Percentiles rank a stretch among this genome's conserved stretches.
Evolutionary conservation across 75 land plant species (phyloP).

Genomic region (Selaginella moellendorffii): DNA sequence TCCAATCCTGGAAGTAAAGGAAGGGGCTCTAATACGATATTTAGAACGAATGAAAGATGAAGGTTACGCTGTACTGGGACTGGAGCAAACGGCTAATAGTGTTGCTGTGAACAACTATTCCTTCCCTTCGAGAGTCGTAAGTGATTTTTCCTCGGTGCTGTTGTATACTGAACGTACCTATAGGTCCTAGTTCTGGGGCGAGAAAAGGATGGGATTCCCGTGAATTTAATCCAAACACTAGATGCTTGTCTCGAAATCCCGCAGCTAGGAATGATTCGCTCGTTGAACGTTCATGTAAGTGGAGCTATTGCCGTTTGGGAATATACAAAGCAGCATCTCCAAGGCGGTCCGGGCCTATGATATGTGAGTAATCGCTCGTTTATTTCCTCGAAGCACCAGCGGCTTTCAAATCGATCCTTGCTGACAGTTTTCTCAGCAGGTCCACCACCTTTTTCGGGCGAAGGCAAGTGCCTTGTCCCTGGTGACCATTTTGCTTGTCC

Average conservation of each 20-base stretch:
- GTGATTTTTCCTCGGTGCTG: background rate
- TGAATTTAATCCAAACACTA: conserved; percentile 60
- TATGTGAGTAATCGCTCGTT: too few relatives aligned
- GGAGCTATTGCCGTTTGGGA: conserved; percentile 96
- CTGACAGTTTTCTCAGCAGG: too few relatives aligned
- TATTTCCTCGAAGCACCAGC: too few relatives aligned
- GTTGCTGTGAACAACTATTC: conserved; percentile 38
- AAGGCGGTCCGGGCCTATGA: too few relatives aligned
- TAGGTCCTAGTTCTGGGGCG: conserved; percentile 31
- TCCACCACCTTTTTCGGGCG: too few relatives aligned
- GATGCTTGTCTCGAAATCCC: conserved; percentile 91
- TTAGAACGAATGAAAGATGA: conserved; percentile 52
- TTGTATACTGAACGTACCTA: background rate
- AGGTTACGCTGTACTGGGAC: conserved; percentile 67
- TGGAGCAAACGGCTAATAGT: conserved; percentile 88
- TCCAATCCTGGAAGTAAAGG: conserved; percentile 68
- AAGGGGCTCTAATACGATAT: conserved; percentile 35
- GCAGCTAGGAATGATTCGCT: conserved; percentile 67
- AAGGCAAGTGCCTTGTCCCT: too few relatives aligned
- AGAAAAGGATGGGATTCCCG: conserved; percentile 85
- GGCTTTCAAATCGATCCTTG: too few relatives aligned
- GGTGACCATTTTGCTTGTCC: too few relatives aligned
- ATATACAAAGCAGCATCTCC: conserved; percentile 60
- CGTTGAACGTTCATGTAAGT: conserved; percentile 90
- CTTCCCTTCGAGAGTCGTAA: conserved; percentile 59